phyloP scores from a whole-genome alignment of 495 filamentous ascomycete genomes.

The Penicillium diatomitis region DNA sequence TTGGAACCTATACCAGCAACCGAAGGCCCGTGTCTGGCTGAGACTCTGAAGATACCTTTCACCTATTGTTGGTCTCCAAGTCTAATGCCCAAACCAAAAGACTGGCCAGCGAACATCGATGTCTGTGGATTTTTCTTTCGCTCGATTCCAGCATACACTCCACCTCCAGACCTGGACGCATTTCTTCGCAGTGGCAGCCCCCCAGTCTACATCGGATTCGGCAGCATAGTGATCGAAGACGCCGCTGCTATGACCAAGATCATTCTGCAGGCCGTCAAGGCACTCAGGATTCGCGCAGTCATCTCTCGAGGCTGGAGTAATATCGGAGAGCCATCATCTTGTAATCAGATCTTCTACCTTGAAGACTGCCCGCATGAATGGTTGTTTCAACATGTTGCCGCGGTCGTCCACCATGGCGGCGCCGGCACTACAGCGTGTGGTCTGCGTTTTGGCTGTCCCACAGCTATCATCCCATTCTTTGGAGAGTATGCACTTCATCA shows the following conservation, averaged over 20 bases:
- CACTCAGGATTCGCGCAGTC: slow-evolving; percentile 44
- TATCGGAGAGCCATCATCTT: slow-evolving; percentile 30
- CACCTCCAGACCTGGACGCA: slow-evolving; percentile 30
- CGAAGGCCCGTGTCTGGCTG: slow-evolving; percentile 1
- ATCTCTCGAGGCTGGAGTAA: slow-evolving; percentile 52
- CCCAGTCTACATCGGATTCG: slow-evolving; percentile 57
- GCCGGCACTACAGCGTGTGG: slow-evolving; percentile 54
- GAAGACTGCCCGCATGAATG: slow-evolving; percentile 55
- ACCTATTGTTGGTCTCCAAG: slow-evolving; percentile 12
- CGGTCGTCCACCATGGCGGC: slow-evolving; percentile 54
- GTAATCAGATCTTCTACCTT: slow-evolving; percentile 37
- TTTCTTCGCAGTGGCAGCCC: slow-evolving; percentile 42
- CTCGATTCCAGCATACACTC: slow-evolving; percentile 32
- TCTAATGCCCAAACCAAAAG: slow-evolving; percentile 5
- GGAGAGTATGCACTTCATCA: slow-evolving; percentile 35
- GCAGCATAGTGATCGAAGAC: slow-evolving; percentile 52
- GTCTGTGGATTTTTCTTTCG: slow-evolving; percentile 53
- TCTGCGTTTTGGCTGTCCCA: slow-evolving; percentile 44
- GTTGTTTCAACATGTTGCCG: slow-evolving; percentile 48
- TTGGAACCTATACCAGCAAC: slow-evolving; percentile 2
- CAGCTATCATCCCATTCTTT: slow-evolving; percentile 53
- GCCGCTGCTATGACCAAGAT: slow-evolving; percentile 37
- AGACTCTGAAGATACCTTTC: slow-evolving; percentile 4
- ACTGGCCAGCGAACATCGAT: slow-evolving; percentile 13
- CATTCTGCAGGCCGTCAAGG: slow-evolving; percentile 41